Conservation (phyloP, 2,329 filamentous ascomycete genomes). For the Aspergillus fumigatus region DNA sequence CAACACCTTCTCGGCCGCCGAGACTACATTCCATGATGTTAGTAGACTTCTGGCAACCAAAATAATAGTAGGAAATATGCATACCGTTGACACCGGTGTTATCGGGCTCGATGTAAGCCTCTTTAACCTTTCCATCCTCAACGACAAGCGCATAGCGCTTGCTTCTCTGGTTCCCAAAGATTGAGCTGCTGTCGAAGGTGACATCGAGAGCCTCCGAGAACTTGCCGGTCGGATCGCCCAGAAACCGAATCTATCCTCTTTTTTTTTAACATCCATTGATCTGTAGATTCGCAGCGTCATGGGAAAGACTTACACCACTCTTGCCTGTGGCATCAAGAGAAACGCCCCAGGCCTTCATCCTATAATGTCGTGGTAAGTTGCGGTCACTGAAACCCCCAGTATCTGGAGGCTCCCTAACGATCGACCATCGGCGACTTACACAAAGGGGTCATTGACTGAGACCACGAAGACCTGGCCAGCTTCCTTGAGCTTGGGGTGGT, state of each 20-base stretch:
- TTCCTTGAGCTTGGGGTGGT: slow-evolving; percentile 69
- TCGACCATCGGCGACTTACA: slow-evolving; percentile 54
- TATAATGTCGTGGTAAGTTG: slow-evolving; percentile 30
- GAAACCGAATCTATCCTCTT: slow-evolving; percentile 72
- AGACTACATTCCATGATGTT: slow-evolving; percentile 33
- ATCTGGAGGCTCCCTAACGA: background rate
- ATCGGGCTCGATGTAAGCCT: slow-evolving; percentile 79
- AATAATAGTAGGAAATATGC: slow-evolving; percentile 8
- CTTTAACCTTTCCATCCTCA: slow-evolving; percentile 79
- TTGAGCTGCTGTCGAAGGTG: slow-evolving; percentile 69
- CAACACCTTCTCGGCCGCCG: slow-evolving; percentile 47
- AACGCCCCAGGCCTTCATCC: slow-evolving; percentile 85
- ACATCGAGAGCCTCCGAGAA: slow-evolving; percentile 84
- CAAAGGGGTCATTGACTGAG: slow-evolving; percentile 90
- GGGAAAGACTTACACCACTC: slow-evolving; percentile 62
- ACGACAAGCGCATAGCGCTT: slow-evolving; percentile 85
- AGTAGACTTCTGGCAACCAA: slow-evolving; percentile 8
- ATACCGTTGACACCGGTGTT: slow-evolving; percentile 76
- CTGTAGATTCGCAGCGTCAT: background rate
- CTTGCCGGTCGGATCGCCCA: slow-evolving; percentile 72
- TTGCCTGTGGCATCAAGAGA: slow-evolving; percentile 69
- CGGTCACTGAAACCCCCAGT: background rate
- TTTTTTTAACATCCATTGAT: background rate
- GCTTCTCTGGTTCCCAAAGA: slow-evolving; percentile 77
- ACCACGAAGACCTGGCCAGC: slow-evolving; percentile 86